phyloP scores from a whole-genome alignment of 2,329 filamentous ascomycete species.

The Pseudocercospora macadamiae region DNA sequence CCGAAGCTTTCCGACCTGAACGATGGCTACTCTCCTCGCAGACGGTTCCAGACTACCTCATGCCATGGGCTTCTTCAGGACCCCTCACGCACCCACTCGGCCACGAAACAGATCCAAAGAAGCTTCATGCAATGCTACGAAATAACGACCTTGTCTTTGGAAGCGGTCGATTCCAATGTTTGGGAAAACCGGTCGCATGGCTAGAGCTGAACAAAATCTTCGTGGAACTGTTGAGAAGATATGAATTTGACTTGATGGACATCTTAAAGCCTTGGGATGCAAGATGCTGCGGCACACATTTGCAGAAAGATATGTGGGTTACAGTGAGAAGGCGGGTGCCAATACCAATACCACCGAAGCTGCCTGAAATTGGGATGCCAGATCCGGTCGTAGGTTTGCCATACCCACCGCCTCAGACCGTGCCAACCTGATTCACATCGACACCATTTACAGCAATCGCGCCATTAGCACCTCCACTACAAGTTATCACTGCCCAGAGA shows the following conservation, averaged over 20 bases:
- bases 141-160: slow-evolving; percentile 34
- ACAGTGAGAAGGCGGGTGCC: slow-evolving; percentile 3
- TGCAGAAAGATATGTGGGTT: slow-evolving; percentile 15
- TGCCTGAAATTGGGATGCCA: not conserved
- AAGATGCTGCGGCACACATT: slow-evolving; percentile 11
- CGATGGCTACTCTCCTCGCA: slow-evolving; percentile 49
- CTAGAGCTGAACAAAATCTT: slow-evolving; percentile 35
- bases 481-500: no score
- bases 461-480: not conserved
- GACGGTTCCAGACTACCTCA: slow-evolving; percentile 6
- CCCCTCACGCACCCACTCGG: slow-evolving; percentile 15
- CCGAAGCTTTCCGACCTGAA: slow-evolving; percentile 52
- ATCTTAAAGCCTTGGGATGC: slow-evolving; percentile 11
- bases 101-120: slow-evolving; percentile 3
- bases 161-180: slow-evolving; percentile 28
- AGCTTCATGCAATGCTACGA: slow-evolving; percentile 10
- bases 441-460: not conserved
- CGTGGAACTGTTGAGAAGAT: slow-evolving; percentile 11
- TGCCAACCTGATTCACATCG: not conserved
- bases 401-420: no score
- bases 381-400: no score
- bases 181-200: slow-evolving; percentile 36
- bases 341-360: no score
- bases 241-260: slow-evolving; percentile 12
- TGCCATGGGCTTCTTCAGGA: slow-evolving; percentile 9